A percentile compares a stretch with the other conserved stretches of the same genome.
Conservation (phyloP, 805 yeast species). For the Teunomyces pallodes region DNA sequence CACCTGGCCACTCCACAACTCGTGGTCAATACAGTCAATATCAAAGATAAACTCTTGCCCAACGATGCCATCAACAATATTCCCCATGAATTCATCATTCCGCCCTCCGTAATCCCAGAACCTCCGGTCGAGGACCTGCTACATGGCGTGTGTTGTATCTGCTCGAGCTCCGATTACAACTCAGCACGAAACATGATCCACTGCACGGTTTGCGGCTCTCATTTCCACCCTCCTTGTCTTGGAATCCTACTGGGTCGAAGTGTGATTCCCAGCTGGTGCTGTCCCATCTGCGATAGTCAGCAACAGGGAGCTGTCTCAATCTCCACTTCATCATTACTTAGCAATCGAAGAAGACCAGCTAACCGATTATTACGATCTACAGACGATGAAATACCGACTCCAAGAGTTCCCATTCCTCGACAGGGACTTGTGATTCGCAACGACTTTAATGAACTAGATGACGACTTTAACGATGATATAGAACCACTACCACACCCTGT, state of each 20-base stretch:
- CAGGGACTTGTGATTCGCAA: constrained; percentile 25
- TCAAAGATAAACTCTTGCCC: constrained; percentile 31
- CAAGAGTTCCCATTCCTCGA: not conserved
- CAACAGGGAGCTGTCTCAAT: constrained; percentile 23
- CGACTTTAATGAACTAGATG: constrained; percentile 30
- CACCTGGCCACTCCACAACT: constrained; percentile 6
- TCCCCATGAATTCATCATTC: constrained; percentile 36
- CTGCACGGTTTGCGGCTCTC: constrained; percentile 36
- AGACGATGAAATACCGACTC: no score
- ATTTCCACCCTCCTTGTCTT: constrained; percentile 42
- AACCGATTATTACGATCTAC: not conserved
- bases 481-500: constrained; percentile 9
- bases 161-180: constrained; percentile 35
- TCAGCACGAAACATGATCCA: constrained; percentile 17
- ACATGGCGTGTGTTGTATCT: constrained; percentile 29
- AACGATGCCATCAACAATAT: constrained; percentile 38
- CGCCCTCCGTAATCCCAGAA: constrained; percentile 4
- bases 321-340: no score
- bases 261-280: constrained; percentile 34
- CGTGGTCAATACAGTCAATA: constrained; percentile 7
- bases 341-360: not conserved
- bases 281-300: constrained; percentile 50
- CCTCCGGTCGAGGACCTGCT: not conserved
- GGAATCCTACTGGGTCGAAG: constrained; percentile 20
- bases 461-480: constrained; percentile 17